Percentiles rank a stretch among this genome's conserved stretches.
Evolutionary conservation across 768 basidiomycete genomes (phyloP).

Genomic region (Suillus subalutaceus): DNA sequence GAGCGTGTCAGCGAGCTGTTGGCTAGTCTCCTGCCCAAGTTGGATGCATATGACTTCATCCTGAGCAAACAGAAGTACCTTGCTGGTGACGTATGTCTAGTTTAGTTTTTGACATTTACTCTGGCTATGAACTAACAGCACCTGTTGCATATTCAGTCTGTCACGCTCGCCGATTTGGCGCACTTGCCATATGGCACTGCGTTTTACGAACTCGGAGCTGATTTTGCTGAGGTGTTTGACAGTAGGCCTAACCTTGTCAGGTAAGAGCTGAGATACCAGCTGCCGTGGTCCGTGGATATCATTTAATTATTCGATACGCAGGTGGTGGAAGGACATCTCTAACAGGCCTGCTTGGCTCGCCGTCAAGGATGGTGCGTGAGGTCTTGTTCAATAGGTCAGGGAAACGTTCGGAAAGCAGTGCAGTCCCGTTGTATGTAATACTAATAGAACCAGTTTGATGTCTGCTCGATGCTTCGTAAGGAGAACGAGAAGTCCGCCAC

Average conservation of each 20-base stretch:
- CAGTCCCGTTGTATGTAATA: neutral
- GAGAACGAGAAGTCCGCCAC: neutral
- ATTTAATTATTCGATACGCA: slow-evolving; percentile 16
- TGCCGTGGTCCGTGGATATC: neutral
- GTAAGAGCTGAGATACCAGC: slow-evolving; percentile 27
- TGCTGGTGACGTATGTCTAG: slow-evolving; percentile 52
- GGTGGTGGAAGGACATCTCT: slow-evolving; percentile 57
- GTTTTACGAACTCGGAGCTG: slow-evolving; percentile 26
- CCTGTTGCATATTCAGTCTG: slow-evolving; percentile 22
- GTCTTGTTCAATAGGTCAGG: neutral
- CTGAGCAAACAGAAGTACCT: slow-evolving; percentile 57
- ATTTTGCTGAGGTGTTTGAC: slow-evolving; percentile 32
- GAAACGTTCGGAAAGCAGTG: neutral
- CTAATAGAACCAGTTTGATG: neutral
- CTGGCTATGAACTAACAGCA: neutral
- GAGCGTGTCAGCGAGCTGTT: slow-evolving; percentile 19
- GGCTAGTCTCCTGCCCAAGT: slow-evolving; percentile 29
- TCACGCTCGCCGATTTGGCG: slow-evolving; percentile 62
- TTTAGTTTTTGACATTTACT: slow-evolving; percentile 6
- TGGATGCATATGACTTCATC: slow-evolving; percentile 57
- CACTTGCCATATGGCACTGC: slow-evolving; percentile 53
- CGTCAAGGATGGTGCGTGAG: slow-evolving; percentile 23
- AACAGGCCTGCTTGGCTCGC: slow-evolving; percentile 49
- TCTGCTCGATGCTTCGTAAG: neutral
- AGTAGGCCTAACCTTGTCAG: slow-evolving; percentile 47